Evolutionary conservation across 2,329 filamentous ascomycete species (phyloP).

Genomic region (Sarocladiaceae sp.): DNA sequence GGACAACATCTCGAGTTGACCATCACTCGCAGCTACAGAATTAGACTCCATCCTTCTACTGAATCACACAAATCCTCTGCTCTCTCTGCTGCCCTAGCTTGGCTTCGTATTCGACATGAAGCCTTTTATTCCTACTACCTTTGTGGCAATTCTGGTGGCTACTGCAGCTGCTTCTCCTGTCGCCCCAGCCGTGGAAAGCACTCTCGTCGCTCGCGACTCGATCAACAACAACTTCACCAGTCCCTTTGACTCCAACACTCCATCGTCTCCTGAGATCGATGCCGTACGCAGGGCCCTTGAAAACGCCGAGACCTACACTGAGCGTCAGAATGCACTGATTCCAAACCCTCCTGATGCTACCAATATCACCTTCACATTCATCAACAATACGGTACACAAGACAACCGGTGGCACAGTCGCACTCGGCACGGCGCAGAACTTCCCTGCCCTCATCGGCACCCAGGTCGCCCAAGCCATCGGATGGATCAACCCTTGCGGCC

Average conservation of each 20-base stretch:
- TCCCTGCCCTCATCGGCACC: constrained; percentile 36
- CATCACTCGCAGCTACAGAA: too few relatives aligned
- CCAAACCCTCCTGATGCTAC: constrained; percentile 9
- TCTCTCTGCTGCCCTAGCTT: too few relatives aligned
- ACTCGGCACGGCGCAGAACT: constrained; percentile 19
- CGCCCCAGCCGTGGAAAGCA: neutral
- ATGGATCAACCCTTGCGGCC: constrained; percentile 36
- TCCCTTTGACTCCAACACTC: constrained; percentile 7
- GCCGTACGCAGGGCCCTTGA: constrained; percentile 6
- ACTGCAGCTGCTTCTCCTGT: constrained; percentile 4
- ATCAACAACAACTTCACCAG: constrained; percentile 5
- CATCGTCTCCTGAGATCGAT: neutral
- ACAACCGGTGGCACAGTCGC: constrained; percentile 16
- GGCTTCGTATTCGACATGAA: too few relatives aligned
- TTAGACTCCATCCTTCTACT: too few relatives aligned
- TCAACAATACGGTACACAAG: constrained; percentile 14
- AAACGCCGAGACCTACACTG: constrained; percentile 1
- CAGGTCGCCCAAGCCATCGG: constrained; percentile 34
- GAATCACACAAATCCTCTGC: too few relatives aligned
- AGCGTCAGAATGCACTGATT: constrained; percentile 10
- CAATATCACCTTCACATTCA: constrained; percentile 17
- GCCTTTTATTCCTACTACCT: too few relatives aligned
- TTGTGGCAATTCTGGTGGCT: neutral
- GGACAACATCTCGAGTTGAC: too few relatives aligned
- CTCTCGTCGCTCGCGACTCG: neutral